These are phyloP conservation scores for Calamus simplicifolius DNA, from an alignment of 176 grass and related monocot species.

Conservation along the genomic window DNA sequence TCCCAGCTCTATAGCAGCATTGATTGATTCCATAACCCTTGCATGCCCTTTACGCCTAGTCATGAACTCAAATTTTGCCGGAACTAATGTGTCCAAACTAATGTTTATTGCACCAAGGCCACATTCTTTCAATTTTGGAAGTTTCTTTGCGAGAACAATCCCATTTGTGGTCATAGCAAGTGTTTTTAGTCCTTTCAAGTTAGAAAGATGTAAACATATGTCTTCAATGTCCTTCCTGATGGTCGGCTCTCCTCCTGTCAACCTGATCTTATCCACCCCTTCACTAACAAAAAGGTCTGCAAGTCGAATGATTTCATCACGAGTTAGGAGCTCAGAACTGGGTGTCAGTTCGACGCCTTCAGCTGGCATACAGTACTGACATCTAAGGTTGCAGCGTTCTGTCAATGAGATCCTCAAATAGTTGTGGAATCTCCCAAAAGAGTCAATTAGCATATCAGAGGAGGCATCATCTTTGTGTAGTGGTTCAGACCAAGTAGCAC, in stretches of 20 bases:
- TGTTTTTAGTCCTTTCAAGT: slow-evolving; percentile 72
- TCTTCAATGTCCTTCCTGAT: slow-evolving; percentile 87
- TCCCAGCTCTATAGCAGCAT: slow-evolving; percentile 70
- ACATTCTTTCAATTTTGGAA: slow-evolving; percentile 78
- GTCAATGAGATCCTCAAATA: slow-evolving; percentile 82
- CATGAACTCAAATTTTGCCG: slow-evolving; percentile 97
- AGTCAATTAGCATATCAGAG: slow-evolving; percentile 67
- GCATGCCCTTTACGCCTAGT: slow-evolving; percentile 82
- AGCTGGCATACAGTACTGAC: slow-evolving; percentile 88
- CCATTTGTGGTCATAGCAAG: slow-evolving; percentile 93
- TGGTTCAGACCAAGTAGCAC: slow-evolving; percentile 25
- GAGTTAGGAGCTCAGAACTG: slow-evolving; percentile 55
- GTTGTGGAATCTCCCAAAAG: slow-evolving; percentile 78
- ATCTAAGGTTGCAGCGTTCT: slow-evolving; percentile 79
- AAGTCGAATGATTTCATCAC: slow-evolving; percentile 59
- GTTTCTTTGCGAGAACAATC: slow-evolving; percentile 69
- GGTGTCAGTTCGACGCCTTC: slow-evolving; percentile 76
- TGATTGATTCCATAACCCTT: slow-evolving; percentile 71
- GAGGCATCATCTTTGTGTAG: slow-evolving; percentile 1
- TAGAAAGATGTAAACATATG: slow-evolving; percentile 71
- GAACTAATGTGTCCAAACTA: slow-evolving; percentile 86
- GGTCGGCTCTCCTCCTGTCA: slow-evolving; percentile 84
- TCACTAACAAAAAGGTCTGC: slow-evolving; percentile 58
- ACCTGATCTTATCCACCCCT: slow-evolving; percentile 86
- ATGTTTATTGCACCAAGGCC: slow-evolving; percentile 87